phyloP scores from a whole-genome alignment of 331 rosid species.

The Rhamnella rubrinervis region DNA sequence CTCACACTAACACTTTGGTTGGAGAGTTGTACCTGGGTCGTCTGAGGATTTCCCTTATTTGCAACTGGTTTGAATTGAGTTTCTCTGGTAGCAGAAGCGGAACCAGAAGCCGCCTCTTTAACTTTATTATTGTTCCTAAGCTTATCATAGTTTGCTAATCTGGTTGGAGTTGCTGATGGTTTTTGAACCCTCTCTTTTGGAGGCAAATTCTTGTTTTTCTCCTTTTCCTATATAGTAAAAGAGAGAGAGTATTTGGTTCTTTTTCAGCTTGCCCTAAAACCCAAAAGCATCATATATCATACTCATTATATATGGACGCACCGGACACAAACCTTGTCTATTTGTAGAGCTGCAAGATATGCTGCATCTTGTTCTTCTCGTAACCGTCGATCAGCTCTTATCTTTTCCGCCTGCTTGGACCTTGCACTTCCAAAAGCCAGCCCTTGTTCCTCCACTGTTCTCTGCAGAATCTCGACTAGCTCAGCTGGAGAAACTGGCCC shows the following conservation, averaged over 20 bases:
- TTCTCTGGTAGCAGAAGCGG: conserved; percentile 20
- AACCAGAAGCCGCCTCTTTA: conserved; percentile 15
- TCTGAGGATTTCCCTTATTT: conserved; percentile 41
- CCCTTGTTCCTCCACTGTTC: conserved; percentile 80
- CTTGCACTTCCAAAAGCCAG: conserved; percentile 58
- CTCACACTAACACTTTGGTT: not conserved
- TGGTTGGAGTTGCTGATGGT: conserved; percentile 31
- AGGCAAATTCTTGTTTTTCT: conserved; percentile 35
- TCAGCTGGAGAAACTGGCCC: conserved; percentile 76
- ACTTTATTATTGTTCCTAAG: conserved; percentile 23
- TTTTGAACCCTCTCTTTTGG: conserved; percentile 36
- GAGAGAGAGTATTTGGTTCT: conserved; percentile 21
- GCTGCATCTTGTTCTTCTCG: conserved; percentile 86
- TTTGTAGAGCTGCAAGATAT: conserved; percentile 61
- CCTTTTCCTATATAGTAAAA: conserved; percentile 49
- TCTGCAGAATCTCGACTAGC: conserved; percentile 81
- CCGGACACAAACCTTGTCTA: conserved; percentile 50
- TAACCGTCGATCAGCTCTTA: conserved; percentile 59
- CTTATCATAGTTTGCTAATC: conserved; percentile 36
- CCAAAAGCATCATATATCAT: not conserved
- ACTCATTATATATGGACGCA: not conserved
- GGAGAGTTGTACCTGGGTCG: conserved; percentile 45
- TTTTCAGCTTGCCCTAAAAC: not conserved
- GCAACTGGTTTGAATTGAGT: conserved; percentile 38
- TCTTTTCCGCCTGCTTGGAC: conserved; percentile 48